Evolutionary conservation across 768 basidiomycete species (phyloP), one percentile per base, ranked within the genome.

Genomic region (Favolaschia claudopus): DNA sequence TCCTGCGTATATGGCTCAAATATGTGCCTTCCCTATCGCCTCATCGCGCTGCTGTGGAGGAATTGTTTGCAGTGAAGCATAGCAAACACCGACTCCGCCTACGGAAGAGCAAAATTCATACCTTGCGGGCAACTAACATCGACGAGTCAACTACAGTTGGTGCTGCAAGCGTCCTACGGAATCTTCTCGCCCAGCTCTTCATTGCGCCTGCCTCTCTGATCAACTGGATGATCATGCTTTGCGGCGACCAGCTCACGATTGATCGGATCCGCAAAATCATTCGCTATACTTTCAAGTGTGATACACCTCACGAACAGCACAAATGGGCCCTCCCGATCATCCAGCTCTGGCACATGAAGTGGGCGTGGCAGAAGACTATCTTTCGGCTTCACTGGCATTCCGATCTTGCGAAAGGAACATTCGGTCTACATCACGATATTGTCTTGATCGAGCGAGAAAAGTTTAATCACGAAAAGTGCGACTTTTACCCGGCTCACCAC

Each of bases 271-370:
- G 62, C 0, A 66, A 63, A 34, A 32, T 66, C 6, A 68, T 45
- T 0, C 6, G 22, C 0, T 68, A 63, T 37, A 60, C 46, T 1
- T 34, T n/a, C 7, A 64, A 66, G 38, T 17, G 15, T 9, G 51
- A 36, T 2, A 50, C 32, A 0, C 51, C 48, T 0, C 64, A 57
- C 14, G 19, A 54, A 6, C 53, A 27, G 7, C 51, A 66, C 33
- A 32, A 60, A 22, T 68, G 67, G 65, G 65, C 48, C 0, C 50
- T 68, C 24, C 67, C 65, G 2, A 19, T 68, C 1, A 66, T 68
- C 17, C 67, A 68, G 25, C 19, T 64, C 0, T 66, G 67, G 62
- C 65, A 68, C 27, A 45, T 68, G 42, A 59, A 62, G 19, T 68
- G 67, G 67, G 39, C 33, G 1, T 60, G 51, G 46, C 59, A 60